A percentile compares a stretch with the other conserved stretches of the same genome.
Evolutionary conservation across 306 rosid species (phyloP).

Genomic region (Cucurbita argyrosperma): DNA sequence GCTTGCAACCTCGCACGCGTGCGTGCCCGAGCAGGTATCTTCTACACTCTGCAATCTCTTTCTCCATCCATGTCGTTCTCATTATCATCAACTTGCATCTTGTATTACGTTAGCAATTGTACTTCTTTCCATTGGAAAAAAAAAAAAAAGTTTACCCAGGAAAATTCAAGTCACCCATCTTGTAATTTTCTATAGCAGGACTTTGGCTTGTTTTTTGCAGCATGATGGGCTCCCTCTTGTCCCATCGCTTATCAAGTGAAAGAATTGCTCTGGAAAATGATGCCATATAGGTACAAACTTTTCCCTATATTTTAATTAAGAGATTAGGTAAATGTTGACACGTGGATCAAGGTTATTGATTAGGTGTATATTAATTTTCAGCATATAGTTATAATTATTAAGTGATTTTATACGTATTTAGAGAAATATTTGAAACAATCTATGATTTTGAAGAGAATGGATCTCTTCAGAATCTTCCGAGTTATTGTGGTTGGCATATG

Average conservation of each 20-base stretch:
- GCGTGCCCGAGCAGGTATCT: too few species aligned
- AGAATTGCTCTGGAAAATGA: background rate
- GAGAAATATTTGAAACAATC: background rate
- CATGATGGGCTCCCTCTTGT: background rate
- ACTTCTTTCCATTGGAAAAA: background rate
- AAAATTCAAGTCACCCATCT: background rate
- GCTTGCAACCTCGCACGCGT: background rate
- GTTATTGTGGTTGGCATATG: background rate
- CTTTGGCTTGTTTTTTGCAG: background rate
- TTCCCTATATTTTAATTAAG: background rate
- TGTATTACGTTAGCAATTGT: background rate
- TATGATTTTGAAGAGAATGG: background rate
- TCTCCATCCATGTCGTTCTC: too few species aligned
- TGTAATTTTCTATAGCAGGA: background rate
- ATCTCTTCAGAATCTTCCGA: background rate
- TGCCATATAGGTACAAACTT: background rate
- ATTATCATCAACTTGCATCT: too few species aligned
- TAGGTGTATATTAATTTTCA: too few species aligned
- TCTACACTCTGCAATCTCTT: background rate
- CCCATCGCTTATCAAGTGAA: background rate
- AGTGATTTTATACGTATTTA: background rate
- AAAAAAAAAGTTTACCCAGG: background rate
- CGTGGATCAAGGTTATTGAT: background rate
- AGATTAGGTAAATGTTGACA: background rate
- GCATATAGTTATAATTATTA: background rate